A percentile compares a stretch with the other conserved stretches of the same genome.
Conservation (phyloP, 352 stramenopile genomes). For the Phytophthora citricola region DNA sequence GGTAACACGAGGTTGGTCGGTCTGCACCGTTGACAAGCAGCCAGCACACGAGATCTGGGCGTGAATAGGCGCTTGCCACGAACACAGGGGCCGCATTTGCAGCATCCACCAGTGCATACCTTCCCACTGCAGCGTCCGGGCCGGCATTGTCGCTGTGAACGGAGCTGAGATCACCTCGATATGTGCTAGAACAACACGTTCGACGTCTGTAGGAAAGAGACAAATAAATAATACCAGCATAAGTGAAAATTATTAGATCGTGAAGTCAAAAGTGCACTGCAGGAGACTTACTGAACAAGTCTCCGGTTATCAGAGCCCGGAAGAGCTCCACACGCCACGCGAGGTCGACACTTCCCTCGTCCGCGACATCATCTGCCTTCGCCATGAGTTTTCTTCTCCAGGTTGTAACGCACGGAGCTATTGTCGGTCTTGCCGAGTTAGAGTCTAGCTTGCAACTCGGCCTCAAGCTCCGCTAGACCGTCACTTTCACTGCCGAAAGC, state of each 20-base stretch:
- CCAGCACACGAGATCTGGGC: constrained; percentile 59
- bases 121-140: constrained; percentile 73
- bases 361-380: constrained; percentile 17
- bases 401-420: constrained; percentile 18
- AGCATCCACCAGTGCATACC: constrained; percentile 82
- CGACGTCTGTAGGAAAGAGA: constrained; percentile 33
- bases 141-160: constrained; percentile 62
- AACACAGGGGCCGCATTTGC: constrained; percentile 69
- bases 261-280: background rate
- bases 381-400: constrained; percentile 4
- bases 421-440: constrained; percentile 11
- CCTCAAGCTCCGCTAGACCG: constrained; percentile 54
- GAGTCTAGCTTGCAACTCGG: constrained; percentile 30
- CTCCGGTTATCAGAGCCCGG: constrained; percentile 36
- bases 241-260: constrained; percentile 1
- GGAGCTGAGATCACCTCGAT: constrained; percentile 59
- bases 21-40: constrained; percentile 67
- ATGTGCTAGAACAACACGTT: constrained; percentile 43
- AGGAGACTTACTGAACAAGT: constrained; percentile 32
- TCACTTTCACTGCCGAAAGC: constrained; percentile 57
- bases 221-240: background rate
- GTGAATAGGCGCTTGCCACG: constrained; percentile 63
- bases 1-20: constrained; percentile 53
- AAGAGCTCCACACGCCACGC: constrained; percentile 43
- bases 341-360: constrained; percentile 27